Evolutionary conservation across 2,329 filamentous ascomycete genomes (phyloP).

Genomic region (Trichoderma brevicompactum): DNA sequence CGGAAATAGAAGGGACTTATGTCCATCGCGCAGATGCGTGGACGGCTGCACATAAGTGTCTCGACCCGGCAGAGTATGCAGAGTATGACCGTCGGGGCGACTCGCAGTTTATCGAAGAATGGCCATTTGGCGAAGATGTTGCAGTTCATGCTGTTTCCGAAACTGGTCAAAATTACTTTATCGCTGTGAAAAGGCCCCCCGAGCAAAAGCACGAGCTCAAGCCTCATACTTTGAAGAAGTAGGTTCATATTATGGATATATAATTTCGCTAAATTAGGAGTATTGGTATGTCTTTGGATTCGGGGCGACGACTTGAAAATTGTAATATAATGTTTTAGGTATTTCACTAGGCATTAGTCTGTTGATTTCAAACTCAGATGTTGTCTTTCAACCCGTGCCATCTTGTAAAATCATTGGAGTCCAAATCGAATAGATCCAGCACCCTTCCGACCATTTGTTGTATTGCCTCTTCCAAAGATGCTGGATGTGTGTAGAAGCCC

Average conservation of each 20-base stretch:
- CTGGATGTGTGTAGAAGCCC: no score
- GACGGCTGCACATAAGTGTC: conserved; percentile 40
- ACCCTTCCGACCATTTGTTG: no score
- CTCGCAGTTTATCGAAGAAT: conserved; percentile 37
- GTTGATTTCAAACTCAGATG: no score
- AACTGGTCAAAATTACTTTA: conserved; percentile 47
- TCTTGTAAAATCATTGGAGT: no score
- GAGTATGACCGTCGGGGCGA: conserved; percentile 44
- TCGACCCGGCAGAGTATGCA: conserved; percentile 39
- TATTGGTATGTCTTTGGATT: no score
- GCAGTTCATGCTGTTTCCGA: conserved; percentile 49
- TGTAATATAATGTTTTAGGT: no score
- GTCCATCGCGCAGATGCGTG: conserved; percentile 41
- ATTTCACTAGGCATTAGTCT: no score
- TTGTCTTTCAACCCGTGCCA: no score
- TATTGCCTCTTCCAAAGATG: no score
- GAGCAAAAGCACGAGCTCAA: conserved; percentile 13
- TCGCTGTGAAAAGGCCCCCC: conserved; percentile 41
- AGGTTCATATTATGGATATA: no score
- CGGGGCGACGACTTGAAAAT: no score
- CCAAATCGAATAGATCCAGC: no score
- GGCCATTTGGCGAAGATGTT: conserved; percentile 50
- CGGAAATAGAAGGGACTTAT: conserved; percentile 48
- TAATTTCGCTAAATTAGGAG: neutral
- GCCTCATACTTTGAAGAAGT: conserved; percentile 1